A percentile compares a stretch with the other conserved stretches of the same genome.
Evolutionary conservation across 2,329 filamentous ascomycete genomes (phyloP).

Genomic region (Alternaria metachromatica): DNA sequence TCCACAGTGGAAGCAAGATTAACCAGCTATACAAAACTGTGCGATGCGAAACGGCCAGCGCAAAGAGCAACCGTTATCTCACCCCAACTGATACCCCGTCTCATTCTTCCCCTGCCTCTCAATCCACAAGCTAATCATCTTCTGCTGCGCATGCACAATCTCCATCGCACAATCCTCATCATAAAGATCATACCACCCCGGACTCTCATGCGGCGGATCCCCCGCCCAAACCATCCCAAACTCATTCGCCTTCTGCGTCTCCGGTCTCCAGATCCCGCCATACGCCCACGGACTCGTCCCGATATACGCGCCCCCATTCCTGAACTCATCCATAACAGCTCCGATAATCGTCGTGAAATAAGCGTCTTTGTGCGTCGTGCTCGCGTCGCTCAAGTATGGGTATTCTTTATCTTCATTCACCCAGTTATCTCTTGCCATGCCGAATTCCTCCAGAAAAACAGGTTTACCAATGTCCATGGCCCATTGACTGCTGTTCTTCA

Average conservation of each 20-base stretch:
- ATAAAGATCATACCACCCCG: conserved; percentile 52
- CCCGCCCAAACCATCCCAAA: conserved; percentile 53
- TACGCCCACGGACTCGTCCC: conserved; percentile 51
- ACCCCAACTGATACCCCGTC: not conserved
- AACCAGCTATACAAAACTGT: not conserved
- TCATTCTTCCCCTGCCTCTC: conserved; percentile 14
- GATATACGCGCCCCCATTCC: conserved; percentile 43
- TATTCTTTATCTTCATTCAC: conserved; percentile 47
- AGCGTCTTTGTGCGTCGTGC: conserved; percentile 47
- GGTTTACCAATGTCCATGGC: conserved; percentile 48
- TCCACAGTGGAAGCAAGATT: not conserved
- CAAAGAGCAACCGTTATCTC: rapidly evolving
- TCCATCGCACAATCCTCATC: conserved; percentile 49
- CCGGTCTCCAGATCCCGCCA: conserved; percentile 49
- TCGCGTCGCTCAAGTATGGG: conserved; percentile 44
- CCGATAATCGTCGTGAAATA: conserved; percentile 50
- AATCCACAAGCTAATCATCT: conserved; percentile 40
- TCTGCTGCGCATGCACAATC: conserved; percentile 44
- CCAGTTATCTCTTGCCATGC: conserved; percentile 52
- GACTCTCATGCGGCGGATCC: conserved; percentile 49
- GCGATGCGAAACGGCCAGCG: not conserved
- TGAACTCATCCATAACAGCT: conserved; percentile 45
- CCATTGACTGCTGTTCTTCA: conserved; percentile 44
- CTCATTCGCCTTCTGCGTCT: conserved; percentile 47
- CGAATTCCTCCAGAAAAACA: conserved; percentile 50